Evolutionary conservation across 2,329 filamentous ascomycete species (phyloP), one percentile per base, ranked within the genome.

Genomic region (Aspergillus viridinutans): DNA sequence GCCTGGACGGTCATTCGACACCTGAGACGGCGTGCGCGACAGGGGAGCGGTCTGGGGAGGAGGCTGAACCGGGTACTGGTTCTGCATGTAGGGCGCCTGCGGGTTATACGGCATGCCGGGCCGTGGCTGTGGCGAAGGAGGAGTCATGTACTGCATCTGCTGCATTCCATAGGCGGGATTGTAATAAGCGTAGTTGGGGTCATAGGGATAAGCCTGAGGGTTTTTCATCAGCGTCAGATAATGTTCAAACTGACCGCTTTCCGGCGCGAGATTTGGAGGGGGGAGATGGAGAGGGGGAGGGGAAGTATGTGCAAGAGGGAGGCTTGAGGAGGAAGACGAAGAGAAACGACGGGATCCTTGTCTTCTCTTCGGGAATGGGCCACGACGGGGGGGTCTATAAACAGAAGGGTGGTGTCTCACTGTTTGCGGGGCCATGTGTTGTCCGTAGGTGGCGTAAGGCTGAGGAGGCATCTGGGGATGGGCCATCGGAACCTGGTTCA

Each of bases 21-120:
- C 83, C 73, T 94, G 90, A 2, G 91, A 95, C 2, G 89, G 85
- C 59, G 85, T 92, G 65, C 92, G 88, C 2, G 92, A 94, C 88
- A 96, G 92, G 43, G 79, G 78, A 57, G 84, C 77, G 60, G 87
- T 82, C 72, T 88, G 83, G 59, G 79, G 84, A 61, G 76, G 76
- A 55, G 71, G 74, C 66, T 67, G 73, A 65, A 67, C 75, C 29
- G 73, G 78, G 68, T 82, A 86, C 42, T 82, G 80, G 55, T 74
- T 74, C 48, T 77, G 79, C 72, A 83, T 81, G 63, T 78, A 82
- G 10, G 71, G 72, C 25, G 74, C 74, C 52, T 78, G 77, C 54
- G 76, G 76, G 61, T 72, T 77, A 72, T 80, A 75, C 57, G 81
- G 77, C 68, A 81, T 76, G 61, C 79, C 76, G 68, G 80, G 75